Evolutionary conservation across 192 early-diverging fungal species (phyloP).

Genomic region (Backusella luteola): DNA sequence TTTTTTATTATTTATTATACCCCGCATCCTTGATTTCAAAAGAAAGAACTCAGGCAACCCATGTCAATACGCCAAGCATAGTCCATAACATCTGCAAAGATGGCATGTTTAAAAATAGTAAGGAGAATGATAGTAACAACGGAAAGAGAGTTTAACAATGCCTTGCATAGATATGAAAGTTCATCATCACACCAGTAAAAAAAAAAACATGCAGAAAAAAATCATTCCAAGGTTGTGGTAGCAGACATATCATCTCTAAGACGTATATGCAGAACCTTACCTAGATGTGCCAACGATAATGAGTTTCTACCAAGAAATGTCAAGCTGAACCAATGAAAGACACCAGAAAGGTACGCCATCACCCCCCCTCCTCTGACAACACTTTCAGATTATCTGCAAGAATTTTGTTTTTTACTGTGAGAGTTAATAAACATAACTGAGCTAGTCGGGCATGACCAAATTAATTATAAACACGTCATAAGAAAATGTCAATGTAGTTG

Average conservation of each 20-base stretch:
- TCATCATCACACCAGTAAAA: constrained; percentile 52
- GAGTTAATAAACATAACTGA: constrained; percentile 64
- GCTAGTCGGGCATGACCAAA: constrained; percentile 73
- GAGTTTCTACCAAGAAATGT: constrained; percentile 42
- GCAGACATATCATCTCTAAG: constrained; percentile 88
- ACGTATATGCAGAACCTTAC: constrained; percentile 77
- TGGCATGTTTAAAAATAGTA: constrained; percentile 62
- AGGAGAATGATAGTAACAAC: constrained; percentile 72
- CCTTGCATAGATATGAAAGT: constrained; percentile 78
- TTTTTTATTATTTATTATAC: constrained; percentile 16
- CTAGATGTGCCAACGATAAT: too few species aligned
- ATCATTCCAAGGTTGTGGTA: constrained; percentile 82
- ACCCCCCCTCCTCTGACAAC: constrained; percentile 52
- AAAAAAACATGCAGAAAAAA: constrained; percentile 47
- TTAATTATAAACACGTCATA: constrained; percentile 94
- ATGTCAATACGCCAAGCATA: constrained; percentile 85
- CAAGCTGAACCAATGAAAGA: constrained; percentile 76
- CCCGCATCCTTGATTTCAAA: too few species aligned
- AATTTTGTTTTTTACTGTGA: constrained; percentile 46
- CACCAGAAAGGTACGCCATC: constrained; percentile 67
- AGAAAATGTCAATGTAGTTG: constrained; percentile 60
- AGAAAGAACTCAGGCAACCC: constrained; percentile 3
- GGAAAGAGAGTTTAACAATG: constrained; percentile 66
- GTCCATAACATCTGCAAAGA: constrained; percentile 69
- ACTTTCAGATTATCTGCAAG: constrained; percentile 65